Evolutionary conservation across 345 rosid species (phyloP).

Genomic region (Trapa incisa): DNA sequence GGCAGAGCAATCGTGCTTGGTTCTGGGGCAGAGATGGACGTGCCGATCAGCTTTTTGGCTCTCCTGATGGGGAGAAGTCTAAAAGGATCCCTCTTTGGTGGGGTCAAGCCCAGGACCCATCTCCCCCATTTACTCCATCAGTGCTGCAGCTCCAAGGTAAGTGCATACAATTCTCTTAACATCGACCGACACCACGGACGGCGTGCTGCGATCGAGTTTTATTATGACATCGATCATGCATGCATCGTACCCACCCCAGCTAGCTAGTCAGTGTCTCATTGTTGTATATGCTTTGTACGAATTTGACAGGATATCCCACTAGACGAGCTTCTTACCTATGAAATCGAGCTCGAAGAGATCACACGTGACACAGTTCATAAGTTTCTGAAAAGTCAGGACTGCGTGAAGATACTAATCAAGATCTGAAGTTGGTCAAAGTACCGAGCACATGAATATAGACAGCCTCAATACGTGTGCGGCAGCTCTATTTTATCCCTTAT

Average conservation of each 20-base stretch:
- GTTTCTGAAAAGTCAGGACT: constrained; percentile 6
- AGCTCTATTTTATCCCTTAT: too few relatives aligned
- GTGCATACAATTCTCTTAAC: neutral
- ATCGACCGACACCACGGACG: too few relatives aligned
- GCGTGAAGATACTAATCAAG: constrained; percentile 11
- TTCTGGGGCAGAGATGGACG: constrained; percentile 4
- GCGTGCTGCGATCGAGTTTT: too few relatives aligned
- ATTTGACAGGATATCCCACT: constrained; percentile 7
- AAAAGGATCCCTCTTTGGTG: constrained; percentile 13
- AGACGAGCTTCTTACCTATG: constrained; percentile 8
- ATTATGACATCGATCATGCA: too few relatives aligned
- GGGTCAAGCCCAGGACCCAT: constrained; percentile 7
- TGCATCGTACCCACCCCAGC: too few relatives aligned
- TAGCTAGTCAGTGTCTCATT: neutral
- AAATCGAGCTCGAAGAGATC: constrained; percentile 5
- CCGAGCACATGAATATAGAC: too few relatives aligned
- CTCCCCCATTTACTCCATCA: constrained; percentile 7
- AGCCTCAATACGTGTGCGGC: too few relatives aligned
- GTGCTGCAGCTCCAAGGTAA: constrained; percentile 6
- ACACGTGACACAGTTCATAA: neutral
- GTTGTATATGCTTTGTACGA: neutral
- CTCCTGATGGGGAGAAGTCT: constrained; percentile 7
- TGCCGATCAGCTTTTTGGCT: neutral
- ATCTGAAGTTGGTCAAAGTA: neutral
- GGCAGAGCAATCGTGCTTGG: constrained; percentile 39